These are phyloP conservation scores for Solanum etuberosum DNA, from an alignment of 257 asterid genomes.

Conservation along the genomic window DNA sequence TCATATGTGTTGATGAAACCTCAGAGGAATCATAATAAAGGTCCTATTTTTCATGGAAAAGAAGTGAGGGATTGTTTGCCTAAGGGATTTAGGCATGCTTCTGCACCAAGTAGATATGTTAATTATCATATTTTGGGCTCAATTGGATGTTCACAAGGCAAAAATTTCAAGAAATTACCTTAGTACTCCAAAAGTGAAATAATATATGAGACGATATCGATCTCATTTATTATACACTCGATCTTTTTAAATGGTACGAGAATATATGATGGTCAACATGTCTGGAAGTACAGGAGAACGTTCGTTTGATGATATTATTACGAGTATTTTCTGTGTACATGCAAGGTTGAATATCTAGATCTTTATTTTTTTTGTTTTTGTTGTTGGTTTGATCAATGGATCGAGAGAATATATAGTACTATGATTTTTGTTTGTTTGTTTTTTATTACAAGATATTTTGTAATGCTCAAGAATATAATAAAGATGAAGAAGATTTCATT, in stretches of 20 bases:
- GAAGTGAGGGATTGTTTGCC: constrained; percentile 69
- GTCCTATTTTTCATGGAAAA: constrained; percentile 11
- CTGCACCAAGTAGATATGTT: constrained; percentile 78
- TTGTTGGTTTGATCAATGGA: background rate
- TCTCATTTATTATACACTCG: background rate
- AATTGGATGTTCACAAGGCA: background rate
- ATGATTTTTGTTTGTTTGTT: background rate
- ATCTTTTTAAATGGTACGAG: background rate
- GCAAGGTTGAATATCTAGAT: background rate
- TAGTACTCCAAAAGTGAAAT: background rate
- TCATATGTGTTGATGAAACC: constrained; percentile 21
- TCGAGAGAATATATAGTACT: background rate
- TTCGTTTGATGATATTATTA: background rate
- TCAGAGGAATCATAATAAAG: constrained; percentile 16
- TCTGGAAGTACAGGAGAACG: background rate
- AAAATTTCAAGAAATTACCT: background rate
- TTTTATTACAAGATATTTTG: background rate
- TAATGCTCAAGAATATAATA: background rate
- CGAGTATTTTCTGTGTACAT: background rate
- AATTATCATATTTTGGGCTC: constrained; percentile 50
- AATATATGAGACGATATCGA: background rate
- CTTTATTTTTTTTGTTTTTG: background rate
- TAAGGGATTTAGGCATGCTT: constrained; percentile 58
- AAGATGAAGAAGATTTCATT: background rate
- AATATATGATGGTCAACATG: background rate